These are phyloP conservation scores for Carnegiea gigantea DNA, from an alignment of 179 eudicot genomes.

Conservation along the genomic window DNA sequence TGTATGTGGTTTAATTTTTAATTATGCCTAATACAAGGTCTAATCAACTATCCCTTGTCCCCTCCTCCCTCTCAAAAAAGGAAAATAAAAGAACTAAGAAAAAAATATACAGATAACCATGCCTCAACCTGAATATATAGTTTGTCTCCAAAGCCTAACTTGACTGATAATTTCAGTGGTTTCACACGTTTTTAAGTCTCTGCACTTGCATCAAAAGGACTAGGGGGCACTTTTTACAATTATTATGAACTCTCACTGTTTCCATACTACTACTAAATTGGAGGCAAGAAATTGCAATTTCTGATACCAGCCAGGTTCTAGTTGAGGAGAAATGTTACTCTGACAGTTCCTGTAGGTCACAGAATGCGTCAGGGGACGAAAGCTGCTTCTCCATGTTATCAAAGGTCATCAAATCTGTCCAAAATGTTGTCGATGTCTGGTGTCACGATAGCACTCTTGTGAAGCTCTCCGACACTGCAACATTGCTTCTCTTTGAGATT, in stretches of 20 bases:
- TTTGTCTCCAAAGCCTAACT: neutral
- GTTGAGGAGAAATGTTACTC: neutral
- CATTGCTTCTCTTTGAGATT: constrained; percentile 38
- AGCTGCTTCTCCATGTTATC: constrained; percentile 1
- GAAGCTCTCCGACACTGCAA: constrained; percentile 41
- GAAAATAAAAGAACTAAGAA: too few relatives aligned
- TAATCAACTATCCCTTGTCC: too few relatives aligned
- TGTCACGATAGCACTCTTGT: constrained; percentile 45
- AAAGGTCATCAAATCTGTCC: constrained; percentile 11
- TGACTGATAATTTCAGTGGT: neutral
- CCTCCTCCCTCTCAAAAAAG: too few relatives aligned
- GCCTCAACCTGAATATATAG: too few relatives aligned
- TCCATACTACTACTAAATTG: neutral
- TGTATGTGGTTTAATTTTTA: neutral
- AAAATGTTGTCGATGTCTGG: constrained; percentile 46
- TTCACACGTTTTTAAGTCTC: neutral
- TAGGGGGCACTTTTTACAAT: neutral
- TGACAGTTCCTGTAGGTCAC: neutral
- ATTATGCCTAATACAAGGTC: neutral
- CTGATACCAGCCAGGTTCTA: neutral
- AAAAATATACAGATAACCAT: too few relatives aligned
- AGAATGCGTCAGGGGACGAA: neutral
- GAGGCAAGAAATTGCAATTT: neutral
- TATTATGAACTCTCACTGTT: neutral
- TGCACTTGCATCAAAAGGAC: neutral